Percentiles rank a stretch among this genome's conserved stretches.
Conservation (phyloP, 2,329 filamentous ascomycete species). For the Stylonectria norvegica region DNA sequence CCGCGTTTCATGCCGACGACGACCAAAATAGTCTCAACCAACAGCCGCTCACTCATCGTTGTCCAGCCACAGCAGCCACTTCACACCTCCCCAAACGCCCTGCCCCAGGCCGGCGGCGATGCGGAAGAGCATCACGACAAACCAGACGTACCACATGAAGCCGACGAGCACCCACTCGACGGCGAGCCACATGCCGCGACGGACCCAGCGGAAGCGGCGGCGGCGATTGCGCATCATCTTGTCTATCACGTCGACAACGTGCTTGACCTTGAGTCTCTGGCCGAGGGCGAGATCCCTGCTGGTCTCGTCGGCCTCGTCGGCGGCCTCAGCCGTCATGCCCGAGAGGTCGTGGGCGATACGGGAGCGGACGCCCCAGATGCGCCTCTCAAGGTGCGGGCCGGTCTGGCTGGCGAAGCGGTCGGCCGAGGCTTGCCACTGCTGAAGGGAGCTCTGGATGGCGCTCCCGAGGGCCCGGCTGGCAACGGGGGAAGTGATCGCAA, state of each 20-base stretch:
- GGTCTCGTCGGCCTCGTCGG: constrained; percentile 77
- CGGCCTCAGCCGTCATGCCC: constrained; percentile 61
- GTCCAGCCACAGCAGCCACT: constrained; percentile 84
- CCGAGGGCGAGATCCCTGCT: constrained; percentile 71
- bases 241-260: constrained; percentile 74
- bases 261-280: constrained; percentile 76
- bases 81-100: constrained; percentile 56
- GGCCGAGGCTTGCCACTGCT: constrained; percentile 57
- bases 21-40: background rate
- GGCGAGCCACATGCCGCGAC: constrained; percentile 72
- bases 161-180: constrained; percentile 87
- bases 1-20: background rate
- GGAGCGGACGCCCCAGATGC: constrained; percentile 46
- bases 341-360: constrained; percentile 53
- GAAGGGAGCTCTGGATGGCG: constrained; percentile 45
- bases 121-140: constrained; percentile 75
- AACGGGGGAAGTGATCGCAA: constrained; percentile 47
- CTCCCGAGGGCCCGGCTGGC: constrained; percentile 50
- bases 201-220: constrained; percentile 67
- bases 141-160: constrained; percentile 93
- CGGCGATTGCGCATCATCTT: constrained; percentile 69
- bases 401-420: constrained; percentile 57
- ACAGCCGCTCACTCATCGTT: constrained; percentile 11
- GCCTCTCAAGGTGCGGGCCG: constrained; percentile 48
- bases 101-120: constrained; percentile 61